Evolutionary conservation across 129 eudicot species (phyloP).

Genomic region (Pulicaria dysenterica): DNA sequence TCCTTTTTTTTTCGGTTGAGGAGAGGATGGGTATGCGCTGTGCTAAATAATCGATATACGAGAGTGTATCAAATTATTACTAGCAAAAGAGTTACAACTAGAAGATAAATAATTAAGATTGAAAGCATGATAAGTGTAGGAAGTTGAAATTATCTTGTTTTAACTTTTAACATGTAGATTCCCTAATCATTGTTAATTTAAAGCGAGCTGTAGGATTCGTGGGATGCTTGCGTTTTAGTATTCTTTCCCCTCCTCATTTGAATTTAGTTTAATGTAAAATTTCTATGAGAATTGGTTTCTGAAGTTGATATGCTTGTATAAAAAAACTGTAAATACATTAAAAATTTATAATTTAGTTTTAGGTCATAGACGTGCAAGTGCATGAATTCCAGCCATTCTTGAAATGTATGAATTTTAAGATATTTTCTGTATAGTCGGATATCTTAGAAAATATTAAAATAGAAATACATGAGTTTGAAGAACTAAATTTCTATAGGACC

Average conservation of each 20-base stretch:
- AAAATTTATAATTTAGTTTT: background rate
- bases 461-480: background rate
- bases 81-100: background rate
- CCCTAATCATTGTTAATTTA: constrained; percentile 1
- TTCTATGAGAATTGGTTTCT: background rate
- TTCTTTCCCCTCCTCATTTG: background rate
- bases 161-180: background rate
- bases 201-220: constrained; percentile 3
- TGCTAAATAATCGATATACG: background rate
- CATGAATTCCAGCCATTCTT: background rate
- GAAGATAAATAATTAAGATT: constrained; percentile 14
- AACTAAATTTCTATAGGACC: background rate
- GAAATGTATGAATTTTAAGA: background rate
- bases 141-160: background rate
- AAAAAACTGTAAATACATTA: background rate
- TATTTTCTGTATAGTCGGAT: background rate
- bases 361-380: background rate
- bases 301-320: constrained; percentile 13
- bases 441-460: too few relatives aligned
- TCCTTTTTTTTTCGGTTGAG: background rate
- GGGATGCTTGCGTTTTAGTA: background rate
- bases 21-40: background rate
- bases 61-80: constrained; percentile 14
- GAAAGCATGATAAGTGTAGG: background rate
- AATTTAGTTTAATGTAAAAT: constrained; percentile 4